Evolutionary conservation across 495 filamentous ascomycete species (phyloP).

Genomic region (Xylaria venustula): DNA sequence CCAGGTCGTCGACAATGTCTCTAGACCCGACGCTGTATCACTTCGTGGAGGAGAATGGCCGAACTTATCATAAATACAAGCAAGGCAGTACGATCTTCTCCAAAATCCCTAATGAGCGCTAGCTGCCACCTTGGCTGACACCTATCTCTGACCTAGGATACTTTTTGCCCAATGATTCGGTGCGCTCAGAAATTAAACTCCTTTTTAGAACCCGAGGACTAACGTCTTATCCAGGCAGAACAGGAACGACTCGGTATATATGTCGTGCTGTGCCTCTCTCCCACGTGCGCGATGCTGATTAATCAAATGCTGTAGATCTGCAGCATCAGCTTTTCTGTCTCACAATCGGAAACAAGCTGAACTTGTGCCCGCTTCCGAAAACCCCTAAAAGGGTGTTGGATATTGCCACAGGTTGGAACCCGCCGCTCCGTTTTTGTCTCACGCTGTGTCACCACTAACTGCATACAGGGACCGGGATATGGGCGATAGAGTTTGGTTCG

Average conservation of each 20-base stretch:
- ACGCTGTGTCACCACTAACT: constrained; percentile 7
- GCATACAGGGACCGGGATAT: constrained; percentile 39
- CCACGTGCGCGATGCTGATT: too few relatives aligned
- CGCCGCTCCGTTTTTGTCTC: neutral
- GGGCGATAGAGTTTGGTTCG: constrained; percentile 39
- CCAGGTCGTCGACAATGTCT: constrained; percentile 33
- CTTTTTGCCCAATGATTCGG: constrained; percentile 38
- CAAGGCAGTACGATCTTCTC: constrained; percentile 23
- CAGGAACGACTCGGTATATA: constrained; percentile 44
- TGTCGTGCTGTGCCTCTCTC: neutral
- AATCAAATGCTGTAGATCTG: too few relatives aligned
- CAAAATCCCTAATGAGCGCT: neutral
- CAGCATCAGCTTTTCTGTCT: constrained; percentile 47
- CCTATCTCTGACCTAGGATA: constrained; percentile 27
- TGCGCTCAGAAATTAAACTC: constrained; percentile 8
- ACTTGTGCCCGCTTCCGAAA: constrained; percentile 39
- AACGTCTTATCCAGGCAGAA: constrained; percentile 31
- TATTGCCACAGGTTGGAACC: constrained; percentile 37
- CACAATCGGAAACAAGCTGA: constrained; percentile 42
- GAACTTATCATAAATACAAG: constrained; percentile 38
- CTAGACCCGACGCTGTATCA: constrained; percentile 32
- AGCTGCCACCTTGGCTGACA: neutral
- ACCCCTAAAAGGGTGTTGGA: constrained; percentile 41
- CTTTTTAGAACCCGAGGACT: neutral
- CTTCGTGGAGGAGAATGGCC: constrained; percentile 36